Conservation (phyloP, 2,329 filamentous ascomycete species). For the Aspergillus thermomutatus region DNA sequence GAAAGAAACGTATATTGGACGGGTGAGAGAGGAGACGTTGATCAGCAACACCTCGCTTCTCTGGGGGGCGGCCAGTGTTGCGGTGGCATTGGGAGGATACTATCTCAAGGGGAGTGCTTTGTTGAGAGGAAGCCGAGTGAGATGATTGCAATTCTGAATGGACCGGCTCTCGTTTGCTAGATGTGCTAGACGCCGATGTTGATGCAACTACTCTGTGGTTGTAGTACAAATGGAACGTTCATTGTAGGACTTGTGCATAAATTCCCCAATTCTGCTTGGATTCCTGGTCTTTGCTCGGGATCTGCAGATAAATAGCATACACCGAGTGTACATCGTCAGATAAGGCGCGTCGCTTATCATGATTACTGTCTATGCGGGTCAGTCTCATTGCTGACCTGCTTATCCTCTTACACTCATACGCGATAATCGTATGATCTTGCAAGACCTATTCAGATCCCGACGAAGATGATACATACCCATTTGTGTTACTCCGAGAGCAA, state of each 20-base stretch:
- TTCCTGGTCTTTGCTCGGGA: background rate
- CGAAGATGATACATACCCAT: background rate
- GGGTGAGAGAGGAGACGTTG: constrained; percentile 36
- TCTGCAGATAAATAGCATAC: background rate
- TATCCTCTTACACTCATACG: background rate
- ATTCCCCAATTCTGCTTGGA: background rate
- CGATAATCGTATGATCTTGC: background rate
- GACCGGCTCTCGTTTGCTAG: too few species aligned
- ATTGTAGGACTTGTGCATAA: background rate
- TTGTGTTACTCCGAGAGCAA: background rate
- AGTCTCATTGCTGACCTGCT: background rate
- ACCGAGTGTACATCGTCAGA: background rate
- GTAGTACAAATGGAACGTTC: background rate
- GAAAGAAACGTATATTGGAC: constrained; percentile 24
- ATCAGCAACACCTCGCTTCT: constrained; percentile 41
- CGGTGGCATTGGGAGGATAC: constrained; percentile 53
- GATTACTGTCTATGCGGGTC: background rate
- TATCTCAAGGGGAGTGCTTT: constrained; percentile 4
- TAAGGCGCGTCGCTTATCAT: background rate
- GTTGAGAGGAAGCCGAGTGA: background rate
- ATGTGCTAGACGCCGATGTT: too few species aligned
- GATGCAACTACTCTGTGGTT: background rate
- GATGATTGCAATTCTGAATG: background rate
- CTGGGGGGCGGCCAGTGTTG: constrained; percentile 68
- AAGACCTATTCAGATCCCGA: background rate